A percentile compares a stretch with the other conserved stretches of the same genome.
These are phyloP conservation scores for Sphaerulina musiva DNA, from an alignment of 2,329 filamentous ascomycete species.

Conservation along the genomic window DNA sequence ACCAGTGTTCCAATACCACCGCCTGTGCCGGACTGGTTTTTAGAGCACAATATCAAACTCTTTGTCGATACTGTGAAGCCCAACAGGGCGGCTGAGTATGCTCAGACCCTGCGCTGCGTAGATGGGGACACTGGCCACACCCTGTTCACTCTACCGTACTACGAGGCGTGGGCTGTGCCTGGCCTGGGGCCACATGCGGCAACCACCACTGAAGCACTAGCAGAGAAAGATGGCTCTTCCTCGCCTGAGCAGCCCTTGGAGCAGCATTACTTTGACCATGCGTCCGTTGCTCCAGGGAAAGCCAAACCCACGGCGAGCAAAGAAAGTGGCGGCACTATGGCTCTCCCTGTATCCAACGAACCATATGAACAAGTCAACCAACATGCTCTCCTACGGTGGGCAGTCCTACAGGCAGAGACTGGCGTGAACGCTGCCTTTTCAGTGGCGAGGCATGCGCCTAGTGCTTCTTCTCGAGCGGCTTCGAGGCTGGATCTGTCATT, in stretches of 20 bases:
- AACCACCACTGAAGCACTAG: not conserved
- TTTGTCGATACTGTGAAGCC: constrained; percentile 12
- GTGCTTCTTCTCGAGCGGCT: constrained; percentile 22
- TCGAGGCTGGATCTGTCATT: constrained; percentile 29
- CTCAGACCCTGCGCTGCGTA: constrained; percentile 26
- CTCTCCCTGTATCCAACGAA: constrained; percentile 5
- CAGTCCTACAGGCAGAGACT: constrained; percentile 27
- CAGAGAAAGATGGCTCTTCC: not conserved
- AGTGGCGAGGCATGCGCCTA: constrained; percentile 14
- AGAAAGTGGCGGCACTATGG: not conserved
- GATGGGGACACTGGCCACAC: constrained; percentile 30
- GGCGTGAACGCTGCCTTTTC: constrained; percentile 23
- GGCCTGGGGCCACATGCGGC: constrained; percentile 2
- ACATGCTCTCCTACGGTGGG: constrained; percentile 20
- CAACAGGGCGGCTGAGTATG: constrained; percentile 13
- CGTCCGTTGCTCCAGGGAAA: constrained; percentile 3
- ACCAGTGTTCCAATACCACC: constrained; percentile 27
- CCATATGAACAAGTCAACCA: constrained; percentile 13
- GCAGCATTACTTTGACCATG: constrained; percentile 22
- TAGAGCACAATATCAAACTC: constrained; percentile 34
- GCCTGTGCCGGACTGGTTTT: constrained; percentile 36
- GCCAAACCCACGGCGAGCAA: not conserved
- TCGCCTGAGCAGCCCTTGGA: constrained; percentile 14
- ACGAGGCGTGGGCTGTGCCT: constrained; percentile 20
- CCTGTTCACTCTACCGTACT: constrained; percentile 29